These are phyloP conservation scores for Exserohilum rostratum DNA, from an alignment of 2,329 filamentous ascomycete genomes.

Conservation along the genomic window DNA sequence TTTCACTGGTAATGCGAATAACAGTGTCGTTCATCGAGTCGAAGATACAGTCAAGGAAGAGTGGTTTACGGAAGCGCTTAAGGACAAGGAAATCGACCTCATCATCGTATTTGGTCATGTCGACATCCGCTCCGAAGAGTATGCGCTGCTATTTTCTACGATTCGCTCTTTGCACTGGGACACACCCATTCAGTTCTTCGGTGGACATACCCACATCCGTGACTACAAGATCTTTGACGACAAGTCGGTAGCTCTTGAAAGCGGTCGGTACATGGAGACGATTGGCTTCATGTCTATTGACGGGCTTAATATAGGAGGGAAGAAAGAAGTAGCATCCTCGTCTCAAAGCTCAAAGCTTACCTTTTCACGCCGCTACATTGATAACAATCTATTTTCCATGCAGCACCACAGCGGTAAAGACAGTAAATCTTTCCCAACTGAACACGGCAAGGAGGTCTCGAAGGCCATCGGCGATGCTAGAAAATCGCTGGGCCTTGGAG, in stretches of 20 bases:
- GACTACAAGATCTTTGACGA: slow-evolving; percentile 82
- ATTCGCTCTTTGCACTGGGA: slow-evolving; percentile 79
- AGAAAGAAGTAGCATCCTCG: slow-evolving; percentile 27
- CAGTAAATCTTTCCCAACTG: slow-evolving; percentile 74
- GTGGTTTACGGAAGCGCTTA: slow-evolving; percentile 88
- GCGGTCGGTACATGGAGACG: slow-evolving; percentile 92
- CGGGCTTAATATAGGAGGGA: slow-evolving; percentile 60
- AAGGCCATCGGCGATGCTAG: slow-evolving; percentile 72
- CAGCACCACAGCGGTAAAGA: slow-evolving; percentile 80
- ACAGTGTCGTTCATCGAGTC: slow-evolving; percentile 82
- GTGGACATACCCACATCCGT: slow-evolving; percentile 87
- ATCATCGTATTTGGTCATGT: slow-evolving; percentile 89
- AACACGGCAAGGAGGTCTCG: slow-evolving; percentile 74
- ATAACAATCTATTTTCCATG: slow-evolving; percentile 88
- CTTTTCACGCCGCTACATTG: slow-evolving; percentile 85
- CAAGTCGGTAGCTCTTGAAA: slow-evolving; percentile 79
- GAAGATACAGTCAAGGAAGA: slow-evolving; percentile 78
- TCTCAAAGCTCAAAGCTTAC: slow-evolving; percentile 49
- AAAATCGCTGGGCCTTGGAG: slow-evolving; percentile 72
- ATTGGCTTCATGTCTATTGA: slow-evolving; percentile 90
- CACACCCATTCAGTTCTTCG: slow-evolving; percentile 88
- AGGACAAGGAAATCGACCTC: slow-evolving; percentile 78
- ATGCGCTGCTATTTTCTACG: slow-evolving; percentile 74
- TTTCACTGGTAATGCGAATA: slow-evolving; percentile 89
- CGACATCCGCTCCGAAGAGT: slow-evolving; percentile 80